Conservation (phyloP, 78 protist genomes). For the Dictyostelium intermedium region DNA sequence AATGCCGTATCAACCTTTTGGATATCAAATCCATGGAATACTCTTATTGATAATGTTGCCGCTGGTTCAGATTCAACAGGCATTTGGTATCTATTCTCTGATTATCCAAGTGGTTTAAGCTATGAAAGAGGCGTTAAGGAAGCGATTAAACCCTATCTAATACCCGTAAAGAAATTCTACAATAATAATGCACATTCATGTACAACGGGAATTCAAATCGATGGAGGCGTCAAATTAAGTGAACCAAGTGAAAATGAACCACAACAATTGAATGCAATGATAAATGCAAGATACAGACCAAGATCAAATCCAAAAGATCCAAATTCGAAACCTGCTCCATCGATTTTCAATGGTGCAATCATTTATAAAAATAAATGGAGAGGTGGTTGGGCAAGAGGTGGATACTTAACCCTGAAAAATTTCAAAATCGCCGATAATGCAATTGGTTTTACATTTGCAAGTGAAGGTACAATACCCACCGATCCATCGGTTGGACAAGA, state of each 20-base stretch:
- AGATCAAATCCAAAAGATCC: background rate
- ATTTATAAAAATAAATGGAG: slow-evolving; percentile 57
- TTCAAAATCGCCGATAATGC: slow-evolving; percentile 58
- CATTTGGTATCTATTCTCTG: slow-evolving; percentile 58
- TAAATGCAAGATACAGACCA: slow-evolving; percentile 29
- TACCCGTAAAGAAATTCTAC: background rate
- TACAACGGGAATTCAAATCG: background rate
- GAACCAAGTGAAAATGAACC: background rate
- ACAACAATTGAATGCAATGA: background rate
- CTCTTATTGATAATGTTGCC: slow-evolving; percentile 19
- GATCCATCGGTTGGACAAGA: background rate
- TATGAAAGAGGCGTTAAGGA: background rate
- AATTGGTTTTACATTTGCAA: slow-evolving; percentile 53
- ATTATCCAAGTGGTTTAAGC: slow-evolving; percentile 42
- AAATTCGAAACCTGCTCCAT: background rate
- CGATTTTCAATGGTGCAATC: slow-evolving; percentile 8
- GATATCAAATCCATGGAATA: slow-evolving; percentile 49
- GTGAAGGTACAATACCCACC: slow-evolving; percentile 9
- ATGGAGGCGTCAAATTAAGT: slow-evolving; percentile 6
- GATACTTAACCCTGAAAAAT: background rate
- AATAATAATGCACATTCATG: slow-evolving; percentile 38
- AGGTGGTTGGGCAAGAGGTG: slow-evolving; percentile 76
- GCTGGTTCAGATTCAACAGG: slow-evolving; percentile 42
- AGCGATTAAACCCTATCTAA: background rate
- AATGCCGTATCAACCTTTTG: slow-evolving; percentile 66